Evolutionary conservation across 1,139 yeast species (phyloP).

Genomic region (Blastobotrys persicus): DNA sequence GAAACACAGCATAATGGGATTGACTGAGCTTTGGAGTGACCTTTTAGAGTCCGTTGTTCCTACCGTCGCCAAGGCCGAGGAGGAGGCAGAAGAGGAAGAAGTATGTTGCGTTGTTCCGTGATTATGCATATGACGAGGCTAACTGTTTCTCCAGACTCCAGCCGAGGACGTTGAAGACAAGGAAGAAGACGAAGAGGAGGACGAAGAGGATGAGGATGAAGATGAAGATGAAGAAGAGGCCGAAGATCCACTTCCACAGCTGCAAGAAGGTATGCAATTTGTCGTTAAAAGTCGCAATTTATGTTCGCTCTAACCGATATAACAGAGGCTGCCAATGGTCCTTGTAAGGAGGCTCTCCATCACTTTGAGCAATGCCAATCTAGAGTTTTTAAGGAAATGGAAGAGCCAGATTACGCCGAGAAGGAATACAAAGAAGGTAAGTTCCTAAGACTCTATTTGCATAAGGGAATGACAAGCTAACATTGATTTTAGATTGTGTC

Average conservation of each 20-base stretch:
- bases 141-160: constrained; percentile 12
- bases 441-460: constrained; percentile 8
- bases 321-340: constrained; percentile 49
- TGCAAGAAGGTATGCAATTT: constrained; percentile 31
- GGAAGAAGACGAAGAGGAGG: constrained; percentile 44
- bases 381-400: constrained; percentile 84
- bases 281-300: neutral
- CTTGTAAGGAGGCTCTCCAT: constrained; percentile 74
- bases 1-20: constrained; percentile 44
- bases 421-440: constrained; percentile 71
- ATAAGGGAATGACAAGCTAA: constrained; percentile 6
- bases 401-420: constrained; percentile 78
- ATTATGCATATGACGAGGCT: neutral
- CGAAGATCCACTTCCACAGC: constrained; percentile 35
- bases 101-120: neutral
- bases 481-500: constrained; percentile 60
- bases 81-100: constrained; percentile 41
- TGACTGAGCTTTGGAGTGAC: constrained; percentile 54
- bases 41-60: constrained; percentile 81
- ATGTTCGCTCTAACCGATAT: constrained; percentile 8
- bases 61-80: constrained; percentile 83
- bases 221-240: constrained; percentile 54
- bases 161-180: constrained; percentile 36
- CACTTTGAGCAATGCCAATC: constrained; percentile 94
- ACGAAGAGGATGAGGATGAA: constrained; percentile 46